Percentiles rank a stretch among this genome's conserved stretches.
These are phyloP conservation scores for Aechmea fasciata DNA, from an alignment of 176 grass and related monocot species.

Conservation along the genomic window DNA sequence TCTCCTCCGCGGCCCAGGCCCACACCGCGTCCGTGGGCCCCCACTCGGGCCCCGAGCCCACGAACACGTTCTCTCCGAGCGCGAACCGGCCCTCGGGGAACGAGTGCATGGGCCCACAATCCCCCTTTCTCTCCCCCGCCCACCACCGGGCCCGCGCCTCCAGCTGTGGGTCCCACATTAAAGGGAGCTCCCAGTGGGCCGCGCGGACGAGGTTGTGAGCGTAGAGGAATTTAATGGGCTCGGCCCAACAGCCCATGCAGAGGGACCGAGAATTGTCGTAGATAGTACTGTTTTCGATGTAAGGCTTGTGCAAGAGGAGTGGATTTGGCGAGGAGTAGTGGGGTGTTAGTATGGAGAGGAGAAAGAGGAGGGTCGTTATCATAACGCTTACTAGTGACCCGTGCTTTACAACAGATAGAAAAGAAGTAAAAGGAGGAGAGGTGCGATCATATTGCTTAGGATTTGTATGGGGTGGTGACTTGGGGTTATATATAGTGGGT, in stretches of 20 bases:
- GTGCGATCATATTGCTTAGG: no score
- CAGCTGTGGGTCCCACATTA: slow-evolving; percentile 46
- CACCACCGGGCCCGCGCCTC: slow-evolving; percentile 44
- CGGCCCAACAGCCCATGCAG: slow-evolving; percentile 44
- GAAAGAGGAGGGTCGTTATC: not conserved
- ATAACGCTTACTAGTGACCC: slow-evolving; percentile 2
- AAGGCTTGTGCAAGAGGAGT: not conserved
- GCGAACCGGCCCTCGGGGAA: slow-evolving; percentile 52
- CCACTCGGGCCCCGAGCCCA: slow-evolving; percentile 39
- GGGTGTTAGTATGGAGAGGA: not conserved
- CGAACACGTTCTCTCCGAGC: slow-evolving; percentile 79
- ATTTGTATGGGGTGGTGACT: no score
- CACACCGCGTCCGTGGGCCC: slow-evolving; percentile 38
- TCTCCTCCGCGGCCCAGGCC: slow-evolving; percentile 53
- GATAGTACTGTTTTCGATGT: slow-evolving; percentile 29
- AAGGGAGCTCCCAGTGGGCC: slow-evolving; percentile 39
- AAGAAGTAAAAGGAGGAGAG: not conserved
- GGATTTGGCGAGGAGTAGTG: not conserved
- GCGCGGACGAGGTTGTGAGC: slow-evolving; percentile 47
- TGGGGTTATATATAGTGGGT: no score
- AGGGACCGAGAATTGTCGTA: slow-evolving; percentile 21
- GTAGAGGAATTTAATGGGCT: slow-evolving; percentile 52
- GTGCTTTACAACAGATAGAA: not conserved
- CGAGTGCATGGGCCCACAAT: slow-evolving; percentile 53
- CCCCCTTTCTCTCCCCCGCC: slow-evolving; percentile 35